phyloP scores from a whole-genome alignment of 148 eudicot genomes.

The Vaccinium myrtillus region DNA sequence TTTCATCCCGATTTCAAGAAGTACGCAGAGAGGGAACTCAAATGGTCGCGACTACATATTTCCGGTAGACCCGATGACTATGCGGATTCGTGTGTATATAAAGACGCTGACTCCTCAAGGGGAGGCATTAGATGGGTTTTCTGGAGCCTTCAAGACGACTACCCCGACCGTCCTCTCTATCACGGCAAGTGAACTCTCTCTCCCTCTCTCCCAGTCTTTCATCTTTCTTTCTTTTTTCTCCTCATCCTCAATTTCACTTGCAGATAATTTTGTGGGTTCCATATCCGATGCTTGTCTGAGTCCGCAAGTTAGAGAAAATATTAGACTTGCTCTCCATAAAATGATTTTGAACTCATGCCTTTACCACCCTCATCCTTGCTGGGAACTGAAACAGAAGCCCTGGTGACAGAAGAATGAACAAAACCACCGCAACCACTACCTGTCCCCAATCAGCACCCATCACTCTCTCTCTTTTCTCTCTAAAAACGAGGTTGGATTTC shows the following conservation, averaged over 20 bases:
- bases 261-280: neutral
- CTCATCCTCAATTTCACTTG: neutral
- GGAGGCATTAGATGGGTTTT: neutral
- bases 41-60: neutral
- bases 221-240: neutral
- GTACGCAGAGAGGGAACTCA: neutral
- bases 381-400: conserved; percentile 19
- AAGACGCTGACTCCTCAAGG: too few species aligned
- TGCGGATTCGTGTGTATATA: too few species aligned
- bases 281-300: too few species aligned
- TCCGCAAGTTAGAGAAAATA: too few species aligned
- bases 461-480: neutral
- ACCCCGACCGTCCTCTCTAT: neutral
- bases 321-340: too few species aligned
- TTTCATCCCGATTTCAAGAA: neutral
- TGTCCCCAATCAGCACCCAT: conserved; percentile 17
- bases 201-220: neutral
- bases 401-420: conserved; percentile 16
- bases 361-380: conserved; percentile 19
- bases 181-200: neutral
- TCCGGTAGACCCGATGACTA: neutral
- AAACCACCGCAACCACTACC: conserved; percentile 5
- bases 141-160: neutral
- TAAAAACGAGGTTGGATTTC: neutral
- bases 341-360: too few species aligned